These are phyloP conservation scores for Geotrichum restrictum DNA, from an alignment of 1,139 yeast species.

Conservation along the genomic window DNA sequence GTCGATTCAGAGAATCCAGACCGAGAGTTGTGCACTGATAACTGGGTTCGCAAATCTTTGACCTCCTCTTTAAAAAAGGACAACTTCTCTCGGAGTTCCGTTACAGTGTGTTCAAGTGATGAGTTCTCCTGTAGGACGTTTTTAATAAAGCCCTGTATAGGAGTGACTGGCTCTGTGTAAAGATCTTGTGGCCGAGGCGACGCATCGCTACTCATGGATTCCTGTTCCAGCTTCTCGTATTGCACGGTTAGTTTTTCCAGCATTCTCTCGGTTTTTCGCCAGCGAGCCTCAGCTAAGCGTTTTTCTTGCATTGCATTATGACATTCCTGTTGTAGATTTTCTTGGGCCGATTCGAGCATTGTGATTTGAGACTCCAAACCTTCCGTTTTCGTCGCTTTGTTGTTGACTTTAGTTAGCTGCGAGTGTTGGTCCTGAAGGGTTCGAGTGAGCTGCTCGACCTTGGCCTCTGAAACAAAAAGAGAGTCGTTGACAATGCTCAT, in stretches of 20 bases:
- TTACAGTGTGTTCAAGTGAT: constrained; percentile 16
- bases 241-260: constrained; percentile 28
- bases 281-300: constrained; percentile 25
- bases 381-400: constrained; percentile 23
- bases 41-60: constrained; percentile 9
- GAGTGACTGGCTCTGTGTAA: constrained; percentile 7
- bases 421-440: constrained; percentile 8
- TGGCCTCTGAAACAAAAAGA: constrained; percentile 19
- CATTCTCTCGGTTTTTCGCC: constrained; percentile 28
- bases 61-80: constrained; percentile 8
- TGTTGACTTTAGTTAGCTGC: constrained; percentile 24
- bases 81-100: constrained; percentile 20
- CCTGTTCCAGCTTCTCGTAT: constrained; percentile 26
- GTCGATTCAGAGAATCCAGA: neutral
- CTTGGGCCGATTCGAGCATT: constrained; percentile 27
- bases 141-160: constrained; percentile 20
- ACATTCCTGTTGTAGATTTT: constrained; percentile 26
- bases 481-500: constrained; percentile 24
- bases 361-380: constrained; percentile 27
- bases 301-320: constrained; percentile 23
- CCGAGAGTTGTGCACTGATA: constrained; percentile 3
- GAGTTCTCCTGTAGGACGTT: constrained; percentile 20
- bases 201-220: constrained; percentile 5
- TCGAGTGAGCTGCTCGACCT: constrained; percentile 14
- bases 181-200: too few relatives aligned